These are phyloP conservation scores for Cladosporium sphaerospermum DNA, from an alignment of 2,329 filamentous ascomycete genomes.

Conservation along the genomic window DNA sequence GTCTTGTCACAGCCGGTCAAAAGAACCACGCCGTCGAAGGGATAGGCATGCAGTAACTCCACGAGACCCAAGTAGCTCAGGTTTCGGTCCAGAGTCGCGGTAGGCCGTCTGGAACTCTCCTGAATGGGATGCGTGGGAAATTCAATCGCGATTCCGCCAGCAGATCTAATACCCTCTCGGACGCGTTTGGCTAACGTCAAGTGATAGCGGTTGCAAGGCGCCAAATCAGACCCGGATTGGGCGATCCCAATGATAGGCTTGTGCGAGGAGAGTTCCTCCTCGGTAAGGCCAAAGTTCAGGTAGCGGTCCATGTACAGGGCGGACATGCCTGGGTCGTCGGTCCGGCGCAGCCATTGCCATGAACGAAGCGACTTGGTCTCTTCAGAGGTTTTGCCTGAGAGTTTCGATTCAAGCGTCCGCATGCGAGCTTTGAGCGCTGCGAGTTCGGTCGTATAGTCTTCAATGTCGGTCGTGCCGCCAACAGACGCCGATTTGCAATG, in stretches of 20 bases:
- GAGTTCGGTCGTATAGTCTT: conserved; percentile 28
- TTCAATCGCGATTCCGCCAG: conserved; percentile 27
- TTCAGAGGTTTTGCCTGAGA: conserved; percentile 18
- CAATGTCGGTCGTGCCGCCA: conserved; percentile 21
- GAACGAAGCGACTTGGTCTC: conserved; percentile 20
- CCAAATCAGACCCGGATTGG: conserved; percentile 26
- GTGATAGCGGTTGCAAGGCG: conserved; percentile 28
- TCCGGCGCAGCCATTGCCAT: conserved; percentile 25
- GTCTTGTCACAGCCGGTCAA: conserved; percentile 29
- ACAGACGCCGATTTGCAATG: neutral
- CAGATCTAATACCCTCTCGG: conserved; percentile 25
- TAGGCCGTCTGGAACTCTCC: conserved; percentile 24
- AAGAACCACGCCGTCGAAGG: conserved; percentile 27
- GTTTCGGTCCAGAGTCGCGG: conserved; percentile 27
- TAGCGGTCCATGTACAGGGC: conserved; percentile 28
- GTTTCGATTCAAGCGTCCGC: conserved; percentile 24
- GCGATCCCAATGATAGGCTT: conserved; percentile 29
- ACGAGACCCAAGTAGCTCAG: conserved; percentile 26
- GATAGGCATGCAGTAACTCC: conserved; percentile 27
- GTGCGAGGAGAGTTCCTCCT: conserved; percentile 23
- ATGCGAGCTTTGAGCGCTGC: conserved; percentile 23
- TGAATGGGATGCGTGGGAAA: conserved; percentile 30
- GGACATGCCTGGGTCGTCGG: conserved; percentile 25
- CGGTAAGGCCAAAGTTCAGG: conserved; percentile 26
- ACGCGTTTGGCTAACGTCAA: conserved; percentile 24